Percentiles rank a stretch among this genome's conserved stretches.
These are phyloP conservation scores for Cicer chorassanicum DNA, from an alignment of 306 rosid genomes.

Conservation along the genomic window DNA sequence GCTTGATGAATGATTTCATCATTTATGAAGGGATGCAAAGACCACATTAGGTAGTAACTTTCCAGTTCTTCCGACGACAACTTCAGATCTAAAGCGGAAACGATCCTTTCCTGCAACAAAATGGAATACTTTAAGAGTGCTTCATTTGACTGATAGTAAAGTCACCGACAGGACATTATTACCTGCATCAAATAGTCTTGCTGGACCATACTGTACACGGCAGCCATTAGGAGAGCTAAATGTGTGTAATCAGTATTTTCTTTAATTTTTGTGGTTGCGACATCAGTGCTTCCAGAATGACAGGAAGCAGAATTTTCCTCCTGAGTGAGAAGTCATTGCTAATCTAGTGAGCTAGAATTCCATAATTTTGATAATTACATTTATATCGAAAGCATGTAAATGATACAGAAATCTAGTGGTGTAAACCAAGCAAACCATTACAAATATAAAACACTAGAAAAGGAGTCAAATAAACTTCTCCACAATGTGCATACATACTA, in stretches of 20 bases:
- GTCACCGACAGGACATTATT: constrained; percentile 21
- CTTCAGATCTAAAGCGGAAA: constrained; percentile 63
- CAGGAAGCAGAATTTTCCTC: constrained; percentile 49
- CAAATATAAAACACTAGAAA: background rate
- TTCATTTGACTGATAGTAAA: constrained; percentile 26
- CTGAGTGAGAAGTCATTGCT: constrained; percentile 41
- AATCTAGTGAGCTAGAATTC: constrained; percentile 5
- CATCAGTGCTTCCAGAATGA: constrained; percentile 45
- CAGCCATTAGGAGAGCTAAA: constrained; percentile 62
- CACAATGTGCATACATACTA: too few relatives aligned
- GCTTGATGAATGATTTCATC: constrained; percentile 62
- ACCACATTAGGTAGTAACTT: constrained; percentile 83
- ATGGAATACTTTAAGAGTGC: constrained; percentile 8
- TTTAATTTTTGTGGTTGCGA: constrained; percentile 20
- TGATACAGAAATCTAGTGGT: constrained; percentile 37
- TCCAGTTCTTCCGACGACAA: constrained; percentile 67
- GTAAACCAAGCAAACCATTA: background rate
- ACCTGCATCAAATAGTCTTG: constrained; percentile 86
- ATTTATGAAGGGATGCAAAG: constrained; percentile 58
- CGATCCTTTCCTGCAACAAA: constrained; percentile 66
- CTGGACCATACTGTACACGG: constrained; percentile 66
- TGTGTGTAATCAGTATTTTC: constrained; percentile 48
- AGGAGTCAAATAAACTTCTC: background rate
- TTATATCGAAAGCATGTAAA: constrained; percentile 28
- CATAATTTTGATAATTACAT: constrained; percentile 13